Percentiles rank a stretch among this genome's conserved stretches.
phyloP scores from a whole-genome alignment of 495 filamentous ascomycete species.

The Lasiosphaeriaceae sp. region DNA sequence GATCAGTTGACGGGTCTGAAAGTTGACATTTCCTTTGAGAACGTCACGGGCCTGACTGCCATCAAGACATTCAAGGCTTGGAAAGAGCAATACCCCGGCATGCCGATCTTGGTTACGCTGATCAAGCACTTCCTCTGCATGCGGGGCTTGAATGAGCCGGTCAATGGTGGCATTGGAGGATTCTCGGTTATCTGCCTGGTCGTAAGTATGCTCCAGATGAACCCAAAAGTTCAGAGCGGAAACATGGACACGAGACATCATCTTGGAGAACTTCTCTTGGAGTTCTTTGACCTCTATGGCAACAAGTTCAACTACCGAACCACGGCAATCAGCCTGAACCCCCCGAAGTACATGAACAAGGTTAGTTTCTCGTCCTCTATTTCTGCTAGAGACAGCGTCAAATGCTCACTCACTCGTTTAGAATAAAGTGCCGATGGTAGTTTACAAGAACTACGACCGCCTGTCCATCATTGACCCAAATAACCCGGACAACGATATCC shows the following conservation, averaged over 20 bases:
- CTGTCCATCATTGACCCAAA: conserved; percentile 89
- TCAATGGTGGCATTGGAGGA: conserved; percentile 85
- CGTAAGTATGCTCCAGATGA: conserved; percentile 75
- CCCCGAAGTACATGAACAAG: conserved; percentile 70
- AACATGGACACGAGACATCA: conserved; percentile 56
- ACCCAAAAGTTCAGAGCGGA: conserved; percentile 60
- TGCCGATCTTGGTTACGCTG: conserved; percentile 77
- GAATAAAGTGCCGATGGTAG: conserved; percentile 29
- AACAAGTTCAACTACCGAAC: conserved; percentile 63
- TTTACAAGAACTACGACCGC: conserved; percentile 48
- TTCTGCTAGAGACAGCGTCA: too few species aligned
- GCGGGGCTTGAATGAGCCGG: conserved; percentile 85
- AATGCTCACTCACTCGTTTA: too few species aligned
- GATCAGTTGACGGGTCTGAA: conserved; percentile 69
- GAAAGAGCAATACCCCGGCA: conserved; percentile 71
- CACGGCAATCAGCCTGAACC: conserved; percentile 69
- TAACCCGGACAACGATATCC: conserved; percentile 74
- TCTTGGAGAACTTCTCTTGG: conserved; percentile 72
- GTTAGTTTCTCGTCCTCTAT: conserved; percentile 39
- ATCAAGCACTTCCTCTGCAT: conserved; percentile 92
- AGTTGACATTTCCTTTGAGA: conserved; percentile 94
- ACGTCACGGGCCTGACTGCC: conserved; percentile 71
- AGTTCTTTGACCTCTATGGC: conserved; percentile 87
- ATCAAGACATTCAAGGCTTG: conserved; percentile 74
- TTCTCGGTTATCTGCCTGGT: conserved; percentile 93